A percentile compares a stretch with the other conserved stretches of the same genome.
Evolutionary conservation across 2,329 filamentous ascomycete species (phyloP).

Genomic region (Epichloe baconii): DNA sequence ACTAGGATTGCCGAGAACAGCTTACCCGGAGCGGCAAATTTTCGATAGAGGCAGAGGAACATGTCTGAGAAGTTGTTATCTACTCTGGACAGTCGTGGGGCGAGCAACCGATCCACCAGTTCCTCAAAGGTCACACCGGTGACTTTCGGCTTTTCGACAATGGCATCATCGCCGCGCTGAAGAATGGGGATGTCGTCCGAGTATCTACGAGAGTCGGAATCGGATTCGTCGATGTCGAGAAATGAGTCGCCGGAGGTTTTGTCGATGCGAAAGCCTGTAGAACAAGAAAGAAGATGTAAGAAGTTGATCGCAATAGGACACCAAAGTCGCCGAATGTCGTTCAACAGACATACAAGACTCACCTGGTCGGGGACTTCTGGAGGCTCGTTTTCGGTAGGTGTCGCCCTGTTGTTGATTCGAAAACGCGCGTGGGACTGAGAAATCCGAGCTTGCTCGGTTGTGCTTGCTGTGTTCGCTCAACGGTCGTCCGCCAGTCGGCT

Average conservation of each 20-base stretch:
- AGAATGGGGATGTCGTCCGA: conserved; percentile 56
- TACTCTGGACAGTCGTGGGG: conserved; percentile 69
- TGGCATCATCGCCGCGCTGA: conserved; percentile 51
- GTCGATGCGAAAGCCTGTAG: conserved; percentile 39
- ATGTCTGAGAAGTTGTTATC: conserved; percentile 81
- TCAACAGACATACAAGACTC: conserved; percentile 3
- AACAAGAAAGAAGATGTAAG: neutral
- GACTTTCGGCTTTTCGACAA: conserved; percentile 36
- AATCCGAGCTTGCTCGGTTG: conserved; percentile 59
- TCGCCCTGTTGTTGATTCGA: conserved; percentile 32
- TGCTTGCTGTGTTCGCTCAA: conserved; percentile 51
- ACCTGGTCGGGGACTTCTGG: conserved; percentile 21
- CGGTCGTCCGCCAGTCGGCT: conserved; percentile 36
- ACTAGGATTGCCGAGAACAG: conserved; percentile 68
- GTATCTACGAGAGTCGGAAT: conserved; percentile 50
- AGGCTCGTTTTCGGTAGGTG: conserved; percentile 16
- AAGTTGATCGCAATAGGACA: neutral
- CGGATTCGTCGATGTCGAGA: conserved; percentile 57
- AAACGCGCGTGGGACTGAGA: conserved; percentile 45
- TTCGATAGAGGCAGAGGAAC: conserved; percentile 86
- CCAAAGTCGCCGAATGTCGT: neutral
- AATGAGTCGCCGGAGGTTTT: conserved; percentile 39
- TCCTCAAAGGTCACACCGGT: conserved; percentile 51
- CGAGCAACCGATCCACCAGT: conserved; percentile 75
- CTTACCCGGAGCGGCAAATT: conserved; percentile 72